Evolutionary conservation across 495 filamentous ascomycete species (phyloP).

Genomic region (Annulohypoxylon bovei): DNA sequence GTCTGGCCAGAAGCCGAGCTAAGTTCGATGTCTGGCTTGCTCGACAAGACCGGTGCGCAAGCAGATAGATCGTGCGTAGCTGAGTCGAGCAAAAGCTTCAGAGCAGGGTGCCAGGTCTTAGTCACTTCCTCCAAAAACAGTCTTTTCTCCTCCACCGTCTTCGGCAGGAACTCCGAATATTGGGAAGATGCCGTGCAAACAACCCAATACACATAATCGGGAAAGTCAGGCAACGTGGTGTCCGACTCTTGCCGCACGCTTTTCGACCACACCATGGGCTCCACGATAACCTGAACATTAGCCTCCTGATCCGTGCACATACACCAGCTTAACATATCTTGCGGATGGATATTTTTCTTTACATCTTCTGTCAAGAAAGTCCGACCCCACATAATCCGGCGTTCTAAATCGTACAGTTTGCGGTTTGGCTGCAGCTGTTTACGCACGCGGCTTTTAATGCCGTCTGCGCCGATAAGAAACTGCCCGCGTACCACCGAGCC

Average conservation of each 20-base stretch:
- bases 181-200: constrained; percentile 31
- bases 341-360: constrained; percentile 29
- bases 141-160: constrained; percentile 43
- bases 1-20: constrained; percentile 22
- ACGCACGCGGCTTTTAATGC: constrained; percentile 52
- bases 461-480: constrained; percentile 60
- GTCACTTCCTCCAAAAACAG: constrained; percentile 33
- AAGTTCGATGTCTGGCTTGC: constrained; percentile 48
- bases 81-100: constrained; percentile 51
- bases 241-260: constrained; percentile 48
- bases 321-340: constrained; percentile 44
- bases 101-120: constrained; percentile 42
- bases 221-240: constrained; percentile 30
- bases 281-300: constrained; percentile 49
- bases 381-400: constrained; percentile 57
- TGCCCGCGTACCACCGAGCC: constrained; percentile 49
- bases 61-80: constrained; percentile 48
- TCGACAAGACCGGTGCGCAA: constrained; percentile 51
- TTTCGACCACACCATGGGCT: constrained; percentile 47
- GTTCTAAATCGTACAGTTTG: constrained; percentile 53
- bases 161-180: constrained; percentile 24
- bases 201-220: constrained; percentile 37
- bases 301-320: constrained; percentile 45
- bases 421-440: constrained; percentile 56
- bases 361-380: constrained; percentile 50